Evolutionary conservation across 352 stramenopile species (phyloP), one percentile per base, ranked within the genome.

Genomic region (Phytophthora foliorum): DNA sequence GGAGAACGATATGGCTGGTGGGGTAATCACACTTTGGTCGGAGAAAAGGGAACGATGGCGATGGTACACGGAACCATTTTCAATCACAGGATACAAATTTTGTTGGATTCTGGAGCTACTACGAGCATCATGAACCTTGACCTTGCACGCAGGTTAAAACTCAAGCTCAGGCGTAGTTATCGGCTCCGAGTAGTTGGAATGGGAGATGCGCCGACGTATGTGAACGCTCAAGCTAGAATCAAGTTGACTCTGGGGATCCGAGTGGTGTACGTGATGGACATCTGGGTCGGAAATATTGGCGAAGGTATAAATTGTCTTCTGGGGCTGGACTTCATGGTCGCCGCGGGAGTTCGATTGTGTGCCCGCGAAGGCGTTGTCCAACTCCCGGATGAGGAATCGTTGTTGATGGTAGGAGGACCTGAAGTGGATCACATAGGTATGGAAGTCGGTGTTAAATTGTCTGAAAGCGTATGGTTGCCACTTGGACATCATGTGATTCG

Each of bases 161-260:
- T 77, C 13, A 60, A 64, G 24, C 13, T 77, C 13, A 32, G 19
- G 24, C 11, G 44, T 9, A n/a, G 48, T 2, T 9, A 25, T 8
- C 21, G 7, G 2, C 32, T 73, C 36, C 10, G 9, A 3, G 58
- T 69, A 6, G 14, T 27, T 2, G 54, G 58, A 3, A 27, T 70
- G 4, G 63, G 68, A 36, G 63, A 61, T 14, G 57, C 67, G 0
- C 45, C 53, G 0, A 78, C 74, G 0, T 69, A 76, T 29, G 6
- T 10, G 7, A 39, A 4, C 11, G 34, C 17, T 67, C 13, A 52
- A 39, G 22, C 73, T 1, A 0, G 2, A 9, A 67, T 73, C 1
- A 82, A 82, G 66, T 51, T 81, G n/a, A 82, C 66, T 0, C 45
- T 77, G 8, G n/a, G n/a, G n/a, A n/a, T n/a, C n/a, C n/a, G n/a